phyloP scores from a whole-genome alignment of 768 basidiomycete species.

The Kwoniella sp. region DNA sequence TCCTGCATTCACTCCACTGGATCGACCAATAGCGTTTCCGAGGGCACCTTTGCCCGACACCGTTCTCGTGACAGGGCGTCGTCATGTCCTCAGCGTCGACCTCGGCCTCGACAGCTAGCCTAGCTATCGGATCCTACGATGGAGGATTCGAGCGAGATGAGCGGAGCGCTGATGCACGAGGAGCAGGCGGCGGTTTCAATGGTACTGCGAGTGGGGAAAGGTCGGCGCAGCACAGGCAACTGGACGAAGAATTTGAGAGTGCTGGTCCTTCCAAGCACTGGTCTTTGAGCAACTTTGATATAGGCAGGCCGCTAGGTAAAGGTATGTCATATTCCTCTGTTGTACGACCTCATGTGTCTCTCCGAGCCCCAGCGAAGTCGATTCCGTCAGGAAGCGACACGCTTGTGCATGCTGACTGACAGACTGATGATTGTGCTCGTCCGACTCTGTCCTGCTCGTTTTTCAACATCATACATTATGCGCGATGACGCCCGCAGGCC shows the following conservation, averaged over 20 bases:
- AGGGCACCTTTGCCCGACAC: no score
- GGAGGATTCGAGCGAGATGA: constrained; percentile 86
- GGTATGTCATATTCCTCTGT: constrained; percentile 22
- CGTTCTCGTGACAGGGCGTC: no score
- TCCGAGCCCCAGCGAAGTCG: no score
- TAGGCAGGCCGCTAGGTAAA: constrained; percentile 48
- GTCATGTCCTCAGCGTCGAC: not conserved
- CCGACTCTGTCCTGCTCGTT: not conserved
- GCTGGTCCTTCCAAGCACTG: constrained; percentile 35
- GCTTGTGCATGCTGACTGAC: no score
- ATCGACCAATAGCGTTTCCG: no score
- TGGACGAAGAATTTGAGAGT: constrained; percentile 63
- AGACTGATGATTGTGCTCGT: not conserved
- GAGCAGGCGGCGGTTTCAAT: no score
- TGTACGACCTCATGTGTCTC: not conserved
- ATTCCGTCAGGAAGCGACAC: no score
- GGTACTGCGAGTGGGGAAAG: no score
- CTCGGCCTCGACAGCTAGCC: not conserved
- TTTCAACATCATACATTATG: not conserved
- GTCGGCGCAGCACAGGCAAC: constrained; percentile 54
- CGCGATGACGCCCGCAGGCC: constrained; percentile 66
- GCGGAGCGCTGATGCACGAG: constrained; percentile 56
- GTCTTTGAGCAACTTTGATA: constrained; percentile 34
- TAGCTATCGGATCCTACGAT: constrained; percentile 74
- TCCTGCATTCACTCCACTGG: no score